Conservation (phyloP, 352 stramenopile species). For the Pythium rishiriense region DNA sequence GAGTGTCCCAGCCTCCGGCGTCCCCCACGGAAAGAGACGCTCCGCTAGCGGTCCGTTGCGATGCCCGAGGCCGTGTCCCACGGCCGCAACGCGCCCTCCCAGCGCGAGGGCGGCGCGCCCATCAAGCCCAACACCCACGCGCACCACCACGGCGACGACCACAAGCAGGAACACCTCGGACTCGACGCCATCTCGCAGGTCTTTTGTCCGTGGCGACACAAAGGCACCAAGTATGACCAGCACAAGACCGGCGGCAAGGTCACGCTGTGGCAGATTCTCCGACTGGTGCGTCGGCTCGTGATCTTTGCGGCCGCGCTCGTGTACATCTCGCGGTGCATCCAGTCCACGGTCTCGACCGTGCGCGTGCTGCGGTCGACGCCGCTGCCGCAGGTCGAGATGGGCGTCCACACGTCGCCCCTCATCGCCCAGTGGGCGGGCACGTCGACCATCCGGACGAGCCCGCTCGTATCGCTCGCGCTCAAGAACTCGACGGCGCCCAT, state of each 20-base stretch:
- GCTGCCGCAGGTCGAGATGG: neutral
- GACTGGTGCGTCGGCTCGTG: neutral
- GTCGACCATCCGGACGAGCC: slow-evolving; percentile 25
- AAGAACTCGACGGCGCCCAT: slow-evolving; percentile 16
- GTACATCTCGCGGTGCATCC: slow-evolving; percentile 7
- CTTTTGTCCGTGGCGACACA: slow-evolving; percentile 9
- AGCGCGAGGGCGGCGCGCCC: neutral
- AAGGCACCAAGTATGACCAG: neutral
- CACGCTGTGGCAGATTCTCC: slow-evolving; percentile 3
- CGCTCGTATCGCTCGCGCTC: slow-evolving; percentile 18
- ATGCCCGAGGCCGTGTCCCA: neutral
- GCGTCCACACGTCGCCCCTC: slow-evolving; percentile 14
- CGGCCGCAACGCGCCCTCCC: neutral
- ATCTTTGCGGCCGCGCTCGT: slow-evolving; percentile 9
- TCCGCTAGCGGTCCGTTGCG: too few species aligned
- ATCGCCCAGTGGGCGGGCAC: slow-evolving; percentile 34
- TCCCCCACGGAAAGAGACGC: too few species aligned
- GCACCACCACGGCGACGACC: neutral
- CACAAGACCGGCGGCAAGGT: neutral
- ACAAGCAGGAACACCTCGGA: neutral
- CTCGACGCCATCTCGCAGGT: neutral
- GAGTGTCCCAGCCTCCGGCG: too few species aligned
- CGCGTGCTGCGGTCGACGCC: neutral
- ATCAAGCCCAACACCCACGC: neutral
- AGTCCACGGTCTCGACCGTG: neutral